Evolutionary conservation across 2,329 filamentous ascomycete genomes (phyloP).

Genomic region (Ophiocordyceps camponoti-leonardi): DNA sequence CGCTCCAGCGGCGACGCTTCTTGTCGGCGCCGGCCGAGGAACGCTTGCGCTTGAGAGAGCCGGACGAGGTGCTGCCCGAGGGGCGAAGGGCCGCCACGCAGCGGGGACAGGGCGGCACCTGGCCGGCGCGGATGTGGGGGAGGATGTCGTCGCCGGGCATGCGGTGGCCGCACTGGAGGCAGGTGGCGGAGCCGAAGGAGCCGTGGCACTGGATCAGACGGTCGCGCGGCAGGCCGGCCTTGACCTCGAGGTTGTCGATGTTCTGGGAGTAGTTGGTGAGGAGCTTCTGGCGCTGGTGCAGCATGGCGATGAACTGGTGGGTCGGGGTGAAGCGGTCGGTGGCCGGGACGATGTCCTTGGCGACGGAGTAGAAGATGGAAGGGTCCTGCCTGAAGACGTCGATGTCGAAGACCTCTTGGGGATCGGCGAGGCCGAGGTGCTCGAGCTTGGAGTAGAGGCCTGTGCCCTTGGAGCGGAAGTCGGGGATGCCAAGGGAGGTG

Average conservation of each 20-base stretch:
- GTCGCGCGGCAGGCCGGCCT: constrained; percentile 63
- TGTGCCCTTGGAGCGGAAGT: constrained; percentile 86
- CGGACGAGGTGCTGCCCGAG: constrained; percentile 6
- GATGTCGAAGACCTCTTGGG: constrained; percentile 93
- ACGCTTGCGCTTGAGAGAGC: constrained; percentile 19
- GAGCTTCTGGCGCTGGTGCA: constrained; percentile 77
- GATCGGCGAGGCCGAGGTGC: constrained; percentile 62
- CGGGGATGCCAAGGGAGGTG: constrained; percentile 88
- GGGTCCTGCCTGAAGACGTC: constrained; percentile 73
- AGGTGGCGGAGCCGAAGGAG: constrained; percentile 83
- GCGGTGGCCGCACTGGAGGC: constrained; percentile 62
- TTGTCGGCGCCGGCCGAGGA: constrained; percentile 23
- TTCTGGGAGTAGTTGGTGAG: constrained; percentile 98
- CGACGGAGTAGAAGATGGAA: constrained; percentile 76
- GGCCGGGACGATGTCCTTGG: constrained; percentile 74
- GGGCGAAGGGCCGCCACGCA: constrained; percentile 43
- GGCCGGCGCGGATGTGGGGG: constrained; percentile 56
- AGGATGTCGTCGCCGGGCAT: constrained; percentile 66
- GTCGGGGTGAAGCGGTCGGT: constrained; percentile 75
- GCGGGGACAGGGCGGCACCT: constrained; percentile 58
- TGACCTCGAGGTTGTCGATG: constrained; percentile 87
- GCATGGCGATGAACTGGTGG: constrained; percentile 78
- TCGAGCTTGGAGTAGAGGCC: constrained; percentile 79
- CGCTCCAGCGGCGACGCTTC: constrained; percentile 16
- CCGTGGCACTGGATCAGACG: constrained; percentile 94